Evolutionary conservation across 129 eudicot species (phyloP).

Genomic region (Gnaphalium uliginosum): DNA sequence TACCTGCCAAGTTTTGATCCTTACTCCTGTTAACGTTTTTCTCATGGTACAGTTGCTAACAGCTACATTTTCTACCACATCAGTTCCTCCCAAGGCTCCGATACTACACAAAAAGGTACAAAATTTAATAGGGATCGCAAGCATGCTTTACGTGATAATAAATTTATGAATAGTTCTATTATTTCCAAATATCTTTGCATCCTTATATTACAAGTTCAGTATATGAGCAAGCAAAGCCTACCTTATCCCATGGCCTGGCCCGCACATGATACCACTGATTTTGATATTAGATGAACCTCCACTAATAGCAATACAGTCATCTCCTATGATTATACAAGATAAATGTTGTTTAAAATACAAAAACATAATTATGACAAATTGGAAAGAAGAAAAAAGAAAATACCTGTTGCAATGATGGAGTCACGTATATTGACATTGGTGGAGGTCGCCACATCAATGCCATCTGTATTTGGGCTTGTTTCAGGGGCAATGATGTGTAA

Average conservation of each 20-base stretch:
- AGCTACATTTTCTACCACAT: conserved; percentile 59
- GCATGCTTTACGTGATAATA: background rate
- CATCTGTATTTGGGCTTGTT: conserved; percentile 78
- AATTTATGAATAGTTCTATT: background rate
- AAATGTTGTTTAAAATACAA: conserved; percentile 1
- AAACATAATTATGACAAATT: background rate
- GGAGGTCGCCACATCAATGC: conserved; percentile 51
- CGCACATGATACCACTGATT: conserved; percentile 53
- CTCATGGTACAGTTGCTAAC: conserved; percentile 58
- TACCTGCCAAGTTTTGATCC: conserved; percentile 72
- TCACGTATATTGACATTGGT: conserved; percentile 46
- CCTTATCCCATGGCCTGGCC: conserved; percentile 90
- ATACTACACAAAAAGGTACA: conserved; percentile 43
- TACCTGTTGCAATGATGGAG: conserved; percentile 72
- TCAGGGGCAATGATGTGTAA: conserved; percentile 61
- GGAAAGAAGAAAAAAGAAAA: background rate
- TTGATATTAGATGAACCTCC: conserved; percentile 61
- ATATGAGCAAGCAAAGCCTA: conserved; percentile 25
- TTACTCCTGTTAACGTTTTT: conserved; percentile 60
- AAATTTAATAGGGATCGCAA: background rate
- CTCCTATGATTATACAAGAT: conserved; percentile 44
- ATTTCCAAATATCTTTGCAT: conserved; percentile 6
- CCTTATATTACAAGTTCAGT: background rate
- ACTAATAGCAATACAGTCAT: conserved; percentile 73
- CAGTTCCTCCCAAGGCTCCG: conserved; percentile 65